These are phyloP conservation scores for Neocallimastix lanati DNA, from an alignment of 192 early-diverging fungal genomes.

Conservation along the genomic window DNA sequence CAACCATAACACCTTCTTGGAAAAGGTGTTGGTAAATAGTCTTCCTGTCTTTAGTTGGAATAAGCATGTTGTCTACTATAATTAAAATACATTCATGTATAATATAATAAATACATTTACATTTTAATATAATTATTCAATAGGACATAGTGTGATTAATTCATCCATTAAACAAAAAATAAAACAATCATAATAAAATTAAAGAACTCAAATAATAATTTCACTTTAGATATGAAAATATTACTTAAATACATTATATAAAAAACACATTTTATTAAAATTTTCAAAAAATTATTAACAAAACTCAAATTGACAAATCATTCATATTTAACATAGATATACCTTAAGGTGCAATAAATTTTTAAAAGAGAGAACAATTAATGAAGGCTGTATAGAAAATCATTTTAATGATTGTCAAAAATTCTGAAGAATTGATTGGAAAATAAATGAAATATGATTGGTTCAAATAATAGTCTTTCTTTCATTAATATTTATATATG, in stretches of 20 bases:
- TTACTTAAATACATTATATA: no score
- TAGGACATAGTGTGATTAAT: no score
- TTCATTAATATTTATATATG: no score
- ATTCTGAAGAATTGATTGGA: neutral
- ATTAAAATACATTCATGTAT: neutral
- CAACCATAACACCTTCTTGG: slow-evolving; percentile 94
- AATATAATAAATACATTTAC: no score
- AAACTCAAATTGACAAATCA: no score
- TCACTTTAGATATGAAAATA: no score
- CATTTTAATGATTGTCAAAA: neutral
- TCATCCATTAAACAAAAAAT: no score
- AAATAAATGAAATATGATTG: neutral
- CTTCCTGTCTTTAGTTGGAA: slow-evolving; percentile 93
- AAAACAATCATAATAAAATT: no score
- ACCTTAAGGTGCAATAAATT: neutral
- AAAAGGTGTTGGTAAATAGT: slow-evolving; percentile 84
- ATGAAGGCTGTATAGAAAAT: neutral
- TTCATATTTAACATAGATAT: neutral
- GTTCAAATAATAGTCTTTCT: neutral
- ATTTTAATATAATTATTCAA: no score
- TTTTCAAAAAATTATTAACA: no score
- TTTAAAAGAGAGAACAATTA: neutral
- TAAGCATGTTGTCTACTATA: slow-evolving; percentile 58
- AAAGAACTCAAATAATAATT: no score
- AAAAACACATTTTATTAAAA: no score